phyloP scores from a whole-genome alignment of 495 filamentous ascomycete species.

The Daldinia loculata region DNA sequence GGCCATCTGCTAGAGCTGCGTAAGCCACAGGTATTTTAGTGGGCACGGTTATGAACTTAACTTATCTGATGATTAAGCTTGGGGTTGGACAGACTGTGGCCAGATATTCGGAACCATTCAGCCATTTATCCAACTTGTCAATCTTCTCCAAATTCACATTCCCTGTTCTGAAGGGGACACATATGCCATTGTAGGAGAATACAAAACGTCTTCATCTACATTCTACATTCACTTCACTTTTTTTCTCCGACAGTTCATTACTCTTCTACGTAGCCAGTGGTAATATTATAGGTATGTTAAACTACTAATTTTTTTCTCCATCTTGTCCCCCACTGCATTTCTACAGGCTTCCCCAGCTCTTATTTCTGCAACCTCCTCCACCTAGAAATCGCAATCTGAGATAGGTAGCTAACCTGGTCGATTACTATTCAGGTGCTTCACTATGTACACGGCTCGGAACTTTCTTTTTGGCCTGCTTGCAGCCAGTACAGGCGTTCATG shows the following conservation, averaged over 20 bases:
- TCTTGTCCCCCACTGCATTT: slow-evolving; percentile 1
- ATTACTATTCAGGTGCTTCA: slow-evolving; percentile 36
- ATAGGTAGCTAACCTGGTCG: slow-evolving; percentile 24
- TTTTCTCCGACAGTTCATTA: slow-evolving; percentile 15
- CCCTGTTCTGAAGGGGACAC: slow-evolving; percentile 44
- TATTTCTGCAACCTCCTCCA: not conserved
- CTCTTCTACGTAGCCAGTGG: slow-evolving; percentile 25
- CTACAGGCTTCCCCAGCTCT: not conserved
- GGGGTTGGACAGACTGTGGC: slow-evolving; percentile 24
- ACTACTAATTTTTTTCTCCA: not conserved
- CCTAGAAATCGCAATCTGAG: not conserved
- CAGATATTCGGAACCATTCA: slow-evolving; percentile 45
- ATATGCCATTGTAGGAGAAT: slow-evolving; percentile 42
- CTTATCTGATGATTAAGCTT: slow-evolving; percentile 43
- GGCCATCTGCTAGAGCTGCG: slow-evolving; percentile 9
- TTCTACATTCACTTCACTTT: slow-evolving; percentile 22
- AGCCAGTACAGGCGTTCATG: slow-evolving; percentile 68
- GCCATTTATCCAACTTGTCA: slow-evolving; percentile 34
- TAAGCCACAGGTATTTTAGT: slow-evolving; percentile 29
- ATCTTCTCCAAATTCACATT: slow-evolving; percentile 41
- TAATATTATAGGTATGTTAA: slow-evolving; percentile 31
- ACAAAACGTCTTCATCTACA: slow-evolving; percentile 31
- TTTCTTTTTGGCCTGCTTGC: slow-evolving; percentile 63
- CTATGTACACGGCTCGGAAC: slow-evolving; percentile 66
- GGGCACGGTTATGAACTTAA: not conserved